Conservation (phyloP, 768 basidiomycete species). For the Trametes maxima region DNA sequence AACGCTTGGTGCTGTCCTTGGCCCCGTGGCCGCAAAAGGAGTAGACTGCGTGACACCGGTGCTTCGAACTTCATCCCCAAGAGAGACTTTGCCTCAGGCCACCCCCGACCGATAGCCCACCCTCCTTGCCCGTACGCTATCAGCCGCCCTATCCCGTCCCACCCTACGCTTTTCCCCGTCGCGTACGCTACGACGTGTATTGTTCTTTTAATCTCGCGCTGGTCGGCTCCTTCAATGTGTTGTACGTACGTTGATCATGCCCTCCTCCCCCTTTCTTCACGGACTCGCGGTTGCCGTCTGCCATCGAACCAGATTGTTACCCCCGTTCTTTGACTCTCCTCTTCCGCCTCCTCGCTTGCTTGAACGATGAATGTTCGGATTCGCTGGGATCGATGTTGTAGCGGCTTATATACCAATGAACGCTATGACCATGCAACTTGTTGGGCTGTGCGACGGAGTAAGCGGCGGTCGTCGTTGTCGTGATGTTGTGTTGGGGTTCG, state of each 20-base stretch:
- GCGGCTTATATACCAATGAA: constrained; percentile 22
- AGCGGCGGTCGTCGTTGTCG: background rate
- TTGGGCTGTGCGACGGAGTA: background rate
- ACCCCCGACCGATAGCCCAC: constrained; percentile 20
- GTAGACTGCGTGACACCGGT: background rate
- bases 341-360: background rate
- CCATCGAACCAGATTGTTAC: background rate
- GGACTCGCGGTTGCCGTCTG: constrained; percentile 14
- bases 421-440: constrained; percentile 11
- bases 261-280: background rate
- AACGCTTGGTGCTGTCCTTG: constrained; percentile 7
- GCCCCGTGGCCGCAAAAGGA: constrained; percentile 11
- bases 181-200: constrained; percentile 7
- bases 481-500: background rate
- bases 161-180: background rate
- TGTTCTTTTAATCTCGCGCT: constrained; percentile 2
- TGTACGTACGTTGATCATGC: background rate
- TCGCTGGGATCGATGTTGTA: constrained; percentile 18
- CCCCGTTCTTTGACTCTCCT: background rate
- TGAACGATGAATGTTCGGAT: constrained; percentile 7
- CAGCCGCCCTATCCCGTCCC: background rate
- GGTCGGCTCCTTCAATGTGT: background rate
- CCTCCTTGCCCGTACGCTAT: constrained; percentile 16
- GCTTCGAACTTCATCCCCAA: constrained; percentile 17
- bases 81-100: constrained; percentile 20